A percentile compares a stretch with the other conserved stretches of the same genome.
phyloP scores from a whole-genome alignment of 371 early-diverging fungal species.

The Rhizopus arrhizus region DNA sequence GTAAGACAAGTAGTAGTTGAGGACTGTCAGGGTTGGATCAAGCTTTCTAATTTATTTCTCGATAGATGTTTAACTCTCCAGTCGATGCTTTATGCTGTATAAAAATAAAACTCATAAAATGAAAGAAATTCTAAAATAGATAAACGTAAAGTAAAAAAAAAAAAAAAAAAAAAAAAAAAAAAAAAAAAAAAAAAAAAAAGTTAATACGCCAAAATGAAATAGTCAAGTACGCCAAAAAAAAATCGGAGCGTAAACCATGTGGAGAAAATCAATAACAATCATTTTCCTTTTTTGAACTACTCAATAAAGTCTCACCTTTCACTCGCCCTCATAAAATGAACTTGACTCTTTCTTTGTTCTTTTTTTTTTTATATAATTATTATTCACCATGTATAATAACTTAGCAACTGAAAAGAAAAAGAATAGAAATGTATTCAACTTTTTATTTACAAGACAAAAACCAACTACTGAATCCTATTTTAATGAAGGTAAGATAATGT shows the following conservation, averaged over 20 bases:
- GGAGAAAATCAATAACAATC: not conserved
- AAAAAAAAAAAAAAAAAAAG: too few relatives aligned
- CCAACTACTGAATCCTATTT: not conserved
- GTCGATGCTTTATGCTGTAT: too few relatives aligned
- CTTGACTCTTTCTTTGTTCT: not conserved
- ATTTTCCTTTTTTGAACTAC: not conserved
- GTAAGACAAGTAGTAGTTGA: constrained; percentile 8
- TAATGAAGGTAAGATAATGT: not conserved
- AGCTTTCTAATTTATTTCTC: constrained; percentile 12
- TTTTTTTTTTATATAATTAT: not conserved
- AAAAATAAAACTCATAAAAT: too few relatives aligned
- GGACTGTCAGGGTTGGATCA: constrained; percentile 13
- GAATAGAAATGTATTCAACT: constrained; percentile 24
- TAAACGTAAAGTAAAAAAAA: too few relatives aligned
- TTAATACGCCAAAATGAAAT: too few relatives aligned
- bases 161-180: too few relatives aligned
- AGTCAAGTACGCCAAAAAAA: too few relatives aligned
- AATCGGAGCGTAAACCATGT: too few relatives aligned
- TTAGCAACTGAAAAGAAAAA: constrained; percentile 16
- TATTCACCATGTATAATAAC: constrained; percentile 10
- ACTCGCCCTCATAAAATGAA: not conserved
- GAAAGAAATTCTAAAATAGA: too few relatives aligned
- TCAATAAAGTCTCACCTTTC: too few relatives aligned
- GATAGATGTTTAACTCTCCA: constrained; percentile 3
- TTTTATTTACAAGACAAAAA: constrained; percentile 22